phyloP scores from a whole-genome alignment of 2,329 filamentous ascomycete genomes.

The Grosmannia huntii region DNA sequence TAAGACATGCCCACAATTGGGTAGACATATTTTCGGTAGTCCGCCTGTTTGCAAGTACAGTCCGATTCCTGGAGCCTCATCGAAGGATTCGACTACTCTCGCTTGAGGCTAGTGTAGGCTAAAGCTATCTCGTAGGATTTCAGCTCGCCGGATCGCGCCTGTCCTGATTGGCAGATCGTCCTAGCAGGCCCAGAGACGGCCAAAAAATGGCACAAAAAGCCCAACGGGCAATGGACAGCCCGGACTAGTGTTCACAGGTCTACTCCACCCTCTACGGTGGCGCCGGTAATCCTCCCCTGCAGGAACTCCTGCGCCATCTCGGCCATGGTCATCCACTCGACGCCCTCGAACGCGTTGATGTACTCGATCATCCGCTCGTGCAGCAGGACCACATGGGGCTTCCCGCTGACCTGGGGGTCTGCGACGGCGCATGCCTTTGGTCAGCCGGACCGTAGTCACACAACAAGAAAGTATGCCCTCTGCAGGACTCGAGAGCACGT shows the following conservation, averaged over 20 bases:
- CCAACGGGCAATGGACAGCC: background rate
- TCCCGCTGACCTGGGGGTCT: constrained; percentile 56
- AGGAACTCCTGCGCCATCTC: constrained; percentile 3
- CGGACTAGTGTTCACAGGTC: background rate
- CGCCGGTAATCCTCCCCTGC: background rate
- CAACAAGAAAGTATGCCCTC: background rate
- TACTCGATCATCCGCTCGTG: constrained; percentile 14
- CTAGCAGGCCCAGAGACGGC: too few relatives aligned
- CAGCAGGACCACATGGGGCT: constrained; percentile 53
- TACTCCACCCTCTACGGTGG: background rate
- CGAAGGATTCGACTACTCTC: background rate
- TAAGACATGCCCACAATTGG: background rate
- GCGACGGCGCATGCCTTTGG: background rate
- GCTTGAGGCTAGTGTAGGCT: background rate
- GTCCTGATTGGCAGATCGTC: background rate
- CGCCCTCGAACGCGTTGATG: constrained; percentile 18
- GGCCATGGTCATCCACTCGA: constrained; percentile 54
- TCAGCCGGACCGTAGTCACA: background rate
- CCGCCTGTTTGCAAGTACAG: background rate
- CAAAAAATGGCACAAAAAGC: background rate
- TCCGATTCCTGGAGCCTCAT: background rate
- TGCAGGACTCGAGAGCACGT: background rate
- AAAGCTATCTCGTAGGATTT: background rate
- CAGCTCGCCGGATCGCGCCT: background rate
- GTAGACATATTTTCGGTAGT: background rate